These are phyloP conservation scores for Sclerotinia borealis DNA, from an alignment of 2,329 filamentous ascomycete species.

Conservation along the genomic window DNA sequence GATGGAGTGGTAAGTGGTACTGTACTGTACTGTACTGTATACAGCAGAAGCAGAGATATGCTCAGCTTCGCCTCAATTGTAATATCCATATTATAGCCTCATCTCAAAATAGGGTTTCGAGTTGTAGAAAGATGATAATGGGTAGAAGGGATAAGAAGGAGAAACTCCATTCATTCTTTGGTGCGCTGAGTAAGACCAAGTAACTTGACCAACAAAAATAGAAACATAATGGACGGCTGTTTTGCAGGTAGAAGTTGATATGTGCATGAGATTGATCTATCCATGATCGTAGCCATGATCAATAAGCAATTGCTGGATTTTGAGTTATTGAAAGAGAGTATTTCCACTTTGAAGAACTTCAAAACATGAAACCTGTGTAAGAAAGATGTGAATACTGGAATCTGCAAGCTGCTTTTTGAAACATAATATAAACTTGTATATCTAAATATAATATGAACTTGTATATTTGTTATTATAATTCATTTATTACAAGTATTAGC, in stretches of 20 bases:
- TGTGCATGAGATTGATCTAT: constrained; percentile 12
- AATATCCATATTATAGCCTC: constrained; percentile 4
- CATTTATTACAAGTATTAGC: too few species aligned
- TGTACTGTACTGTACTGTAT: not conserved
- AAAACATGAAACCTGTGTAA: constrained; percentile 1
- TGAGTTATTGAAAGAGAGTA: not conserved
- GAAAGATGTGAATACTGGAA: not conserved
- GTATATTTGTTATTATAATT: too few species aligned
- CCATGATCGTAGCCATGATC: not conserved
- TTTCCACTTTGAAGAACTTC: not conserved
- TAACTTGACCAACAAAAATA: constrained; percentile 9
- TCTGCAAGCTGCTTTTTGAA: too few species aligned
- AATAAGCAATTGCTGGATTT: not conserved
- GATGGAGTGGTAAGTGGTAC: too few species aligned
- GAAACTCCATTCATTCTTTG: not conserved
- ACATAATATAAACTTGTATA: too few species aligned
- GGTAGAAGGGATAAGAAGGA: not conserved
- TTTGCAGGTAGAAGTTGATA: constrained; percentile 6
- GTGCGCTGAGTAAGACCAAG: constrained; percentile 12
- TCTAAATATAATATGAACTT: too few species aligned
- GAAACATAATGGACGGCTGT: constrained; percentile 4
- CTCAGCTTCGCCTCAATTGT: constrained; percentile 8
- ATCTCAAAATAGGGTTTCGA: constrained; percentile 20
- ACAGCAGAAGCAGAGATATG: constrained; percentile 3
- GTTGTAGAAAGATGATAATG: not conserved